These are phyloP conservation scores for Microdochium paspali DNA, from an alignment of 2,329 filamentous ascomycete genomes.

Conservation along the genomic window DNA sequence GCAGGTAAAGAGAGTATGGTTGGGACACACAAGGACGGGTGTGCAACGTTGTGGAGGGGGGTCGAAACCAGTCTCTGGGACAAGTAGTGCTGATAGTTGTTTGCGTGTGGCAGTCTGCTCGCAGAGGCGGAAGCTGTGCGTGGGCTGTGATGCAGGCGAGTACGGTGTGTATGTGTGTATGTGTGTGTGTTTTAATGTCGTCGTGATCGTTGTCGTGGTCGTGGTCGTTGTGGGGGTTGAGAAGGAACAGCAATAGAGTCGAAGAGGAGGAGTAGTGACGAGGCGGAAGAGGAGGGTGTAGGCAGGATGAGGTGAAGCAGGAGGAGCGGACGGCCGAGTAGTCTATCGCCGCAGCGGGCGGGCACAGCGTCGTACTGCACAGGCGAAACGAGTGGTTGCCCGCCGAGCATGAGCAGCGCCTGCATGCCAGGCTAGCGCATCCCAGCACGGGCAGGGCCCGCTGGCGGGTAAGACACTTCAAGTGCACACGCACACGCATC, in stretches of 20 bases:
- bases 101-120: not conserved
- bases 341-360: not conserved
- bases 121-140: no score
- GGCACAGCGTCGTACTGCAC: not conserved
- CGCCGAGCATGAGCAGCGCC: not conserved
- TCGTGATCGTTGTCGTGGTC: not conserved
- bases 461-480: not conserved
- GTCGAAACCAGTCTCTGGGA: conserved; percentile 1
- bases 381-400: not conserved
- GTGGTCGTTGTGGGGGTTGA: not conserved
- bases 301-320: not conserved
- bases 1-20: not conserved
- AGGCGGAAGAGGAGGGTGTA: not conserved
- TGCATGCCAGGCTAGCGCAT: not conserved
- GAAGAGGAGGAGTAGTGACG: not conserved
- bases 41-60: not conserved
- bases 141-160: no score
- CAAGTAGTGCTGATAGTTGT: not conserved
- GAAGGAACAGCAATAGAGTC: not conserved
- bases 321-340: not conserved
- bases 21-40: no score
- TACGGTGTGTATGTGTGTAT: no score
- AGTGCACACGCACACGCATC: not conserved
- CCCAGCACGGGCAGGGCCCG: not conserved
- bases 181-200: not conserved